Conservation (phyloP, 192 early-diverging fungal genomes). For the Gonapodya prolifera region DNA sequence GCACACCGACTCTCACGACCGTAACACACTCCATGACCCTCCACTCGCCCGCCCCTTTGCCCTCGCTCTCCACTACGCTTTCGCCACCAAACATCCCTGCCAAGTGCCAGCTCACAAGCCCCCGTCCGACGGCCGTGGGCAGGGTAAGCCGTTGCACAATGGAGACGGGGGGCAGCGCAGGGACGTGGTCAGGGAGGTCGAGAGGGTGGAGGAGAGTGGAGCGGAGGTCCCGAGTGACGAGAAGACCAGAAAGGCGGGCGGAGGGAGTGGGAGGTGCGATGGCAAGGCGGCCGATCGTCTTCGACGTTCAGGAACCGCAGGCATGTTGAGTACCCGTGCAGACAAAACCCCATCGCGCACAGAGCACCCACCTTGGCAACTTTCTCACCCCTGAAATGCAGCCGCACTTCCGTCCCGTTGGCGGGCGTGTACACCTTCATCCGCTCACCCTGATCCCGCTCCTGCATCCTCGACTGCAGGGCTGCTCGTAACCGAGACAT, state of each 20-base stretch:
- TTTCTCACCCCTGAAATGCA: conserved; percentile 92
- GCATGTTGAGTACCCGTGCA: neutral
- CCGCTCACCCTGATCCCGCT: conserved; percentile 47
- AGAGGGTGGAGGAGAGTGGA: conserved; percentile 69
- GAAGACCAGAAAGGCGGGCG: conserved; percentile 53
- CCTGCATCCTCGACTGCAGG: conserved; percentile 66
- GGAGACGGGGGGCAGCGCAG: conserved; percentile 54
- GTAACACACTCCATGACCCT: conserved; percentile 11
- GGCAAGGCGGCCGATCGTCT: conserved; percentile 79
- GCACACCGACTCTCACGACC: conserved; percentile 13
- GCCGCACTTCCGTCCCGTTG: conserved; percentile 76
- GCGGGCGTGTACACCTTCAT: conserved; percentile 77
- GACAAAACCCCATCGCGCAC: conserved; percentile 4
- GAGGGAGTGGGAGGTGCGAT: conserved; percentile 55
- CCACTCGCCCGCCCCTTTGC: conserved; percentile 9
- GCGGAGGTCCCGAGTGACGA: conserved; percentile 82
- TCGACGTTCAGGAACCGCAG: neutral
- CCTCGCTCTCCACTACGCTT: conserved; percentile 19
- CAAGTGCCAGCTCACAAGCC: conserved; percentile 76
- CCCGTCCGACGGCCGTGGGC: conserved; percentile 59
- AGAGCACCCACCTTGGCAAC: conserved; percentile 57
- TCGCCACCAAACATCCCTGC: conserved; percentile 86
- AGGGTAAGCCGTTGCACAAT: conserved; percentile 69
- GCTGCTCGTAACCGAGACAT: conserved; percentile 86
- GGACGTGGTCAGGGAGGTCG: conserved; percentile 71